Base-by-base conservation (phyloP, 345 rosid genomes). In the Toxicodendron radicans region DNA sequence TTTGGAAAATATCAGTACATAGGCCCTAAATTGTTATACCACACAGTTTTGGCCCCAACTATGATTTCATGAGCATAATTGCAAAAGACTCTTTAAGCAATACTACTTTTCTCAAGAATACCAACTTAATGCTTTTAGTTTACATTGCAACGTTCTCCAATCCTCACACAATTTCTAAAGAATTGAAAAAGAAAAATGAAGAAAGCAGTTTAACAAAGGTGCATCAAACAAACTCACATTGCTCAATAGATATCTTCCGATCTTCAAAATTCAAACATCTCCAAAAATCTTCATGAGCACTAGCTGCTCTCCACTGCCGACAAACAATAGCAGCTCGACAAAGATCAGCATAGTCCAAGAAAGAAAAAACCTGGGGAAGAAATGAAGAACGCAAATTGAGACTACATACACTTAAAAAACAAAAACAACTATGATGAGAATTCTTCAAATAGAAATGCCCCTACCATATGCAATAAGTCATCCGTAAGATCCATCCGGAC, bases 201-300 rank as follows among this genome's bases (percentile, higher is more conserved):
- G 23, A 63, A 0, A 38, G 21, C 48, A 38, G 11, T 38, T 13
- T 61, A 54, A 10, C 35, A 32, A 20, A 3, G 49, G 21, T 23
- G 58, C 4, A 33, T 66, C 1, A 33, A 18, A 43, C 57, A 57
- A 71, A 82, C 97, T 90, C 86, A 95, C 99, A 93, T 81, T 91
- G 96, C 71, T 91, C 97, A 14, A 85, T 59, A 32, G 97, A 89
- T 74, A 93, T 86, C 73, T 88, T 90, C 72, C 81, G 86, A 73
- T 89, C 83, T 81, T 91, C 92, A 80, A 95, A 93, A 83, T 91
- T 87, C 86, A 95, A 85, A 85, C 87, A 82, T 83, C 85, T 95
- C 99, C 99, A 95, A 68, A 95, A 93, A 76, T 91, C 98, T 82
- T 95, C 99, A 85, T 95, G 98, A 62, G 93, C 87, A 78, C 95